phyloP scores from a whole-genome alignment of 768 basidiomycete genomes.

The Agaricus blazei region DNA sequence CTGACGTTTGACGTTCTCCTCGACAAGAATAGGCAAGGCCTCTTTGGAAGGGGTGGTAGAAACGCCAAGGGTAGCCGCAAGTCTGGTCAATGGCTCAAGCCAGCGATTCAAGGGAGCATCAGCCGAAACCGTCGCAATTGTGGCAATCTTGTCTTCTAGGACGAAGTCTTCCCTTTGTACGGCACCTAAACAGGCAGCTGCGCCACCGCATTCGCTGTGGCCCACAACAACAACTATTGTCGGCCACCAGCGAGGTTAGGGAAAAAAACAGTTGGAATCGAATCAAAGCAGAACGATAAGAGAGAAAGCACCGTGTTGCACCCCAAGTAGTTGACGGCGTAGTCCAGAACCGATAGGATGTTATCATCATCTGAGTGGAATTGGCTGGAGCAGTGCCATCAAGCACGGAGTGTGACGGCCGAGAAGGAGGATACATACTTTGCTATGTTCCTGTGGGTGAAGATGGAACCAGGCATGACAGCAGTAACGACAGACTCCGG shows the following conservation, averaged over 20 bases:
- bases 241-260: constrained; percentile 10
- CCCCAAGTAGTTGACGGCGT: constrained; percentile 64
- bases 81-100: constrained; percentile 61
- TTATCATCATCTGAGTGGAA: constrained; percentile 69
- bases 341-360: constrained; percentile 66
- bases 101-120: constrained; percentile 59
- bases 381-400: constrained; percentile 42
- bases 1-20: constrained; percentile 57
- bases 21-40: constrained; percentile 43
- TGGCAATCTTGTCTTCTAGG: constrained; percentile 25
- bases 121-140: constrained; percentile 28
- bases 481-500: constrained; percentile 72
- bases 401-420: background rate
- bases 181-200: constrained; percentile 47
- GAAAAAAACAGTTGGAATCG: constrained; percentile 26
- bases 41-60: constrained; percentile 26
- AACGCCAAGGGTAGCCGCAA: constrained; percentile 44
- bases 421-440: constrained; percentile 48
- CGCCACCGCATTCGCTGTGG: constrained; percentile 82
- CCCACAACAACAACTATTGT: constrained; percentile 72
- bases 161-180: constrained; percentile 29
- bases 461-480: constrained; percentile 73
- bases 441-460: constrained; percentile 84
- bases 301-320: constrained; percentile 66
- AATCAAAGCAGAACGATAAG: constrained; percentile 16